These are phyloP conservation scores for Sordariomycetes sp. DNA, from an alignment of 2,329 filamentous ascomycete species.

Conservation along the genomic window DNA sequence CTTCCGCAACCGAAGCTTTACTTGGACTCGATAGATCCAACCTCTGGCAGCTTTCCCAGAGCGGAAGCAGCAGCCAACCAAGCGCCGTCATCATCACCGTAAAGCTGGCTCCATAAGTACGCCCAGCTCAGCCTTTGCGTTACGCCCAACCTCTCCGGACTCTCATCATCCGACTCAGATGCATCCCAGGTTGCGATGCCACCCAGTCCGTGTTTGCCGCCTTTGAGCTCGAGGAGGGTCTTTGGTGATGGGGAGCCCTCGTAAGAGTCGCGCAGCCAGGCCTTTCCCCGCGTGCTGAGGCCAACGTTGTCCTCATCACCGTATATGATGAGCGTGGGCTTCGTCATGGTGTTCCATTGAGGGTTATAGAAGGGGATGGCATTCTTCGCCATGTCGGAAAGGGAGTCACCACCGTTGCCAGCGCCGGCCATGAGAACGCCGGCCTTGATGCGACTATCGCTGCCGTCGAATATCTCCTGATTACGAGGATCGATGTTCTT, in stretches of 20 bases:
- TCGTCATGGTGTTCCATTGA: slow-evolving; percentile 13
- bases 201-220: slow-evolving; percentile 14
- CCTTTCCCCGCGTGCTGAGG: slow-evolving; percentile 10
- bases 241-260: slow-evolving; percentile 9
- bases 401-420: slow-evolving; percentile 8
- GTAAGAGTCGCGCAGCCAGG: slow-evolving; percentile 15
- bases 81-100: slow-evolving; percentile 7
- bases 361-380: slow-evolving; percentile 10
- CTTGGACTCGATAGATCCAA: too few relatives aligned
- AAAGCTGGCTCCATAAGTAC: slow-evolving; percentile 13
- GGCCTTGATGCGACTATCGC: slow-evolving; percentile 13
- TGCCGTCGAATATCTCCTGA: slow-evolving; percentile 5
- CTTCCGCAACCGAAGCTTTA: too few relatives aligned
- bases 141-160: slow-evolving; percentile 10
- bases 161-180: slow-evolving; percentile 13
- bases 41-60: too few relatives aligned
- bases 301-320: slow-evolving; percentile 13
- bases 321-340: slow-evolving; percentile 13
- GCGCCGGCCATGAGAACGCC: slow-evolving; percentile 12
- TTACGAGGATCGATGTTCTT: slow-evolving; percentile 12
- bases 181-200: slow-evolving; percentile 16
- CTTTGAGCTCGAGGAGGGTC: slow-evolving; percentile 9
- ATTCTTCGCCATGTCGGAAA: slow-evolving; percentile 6
- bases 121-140: slow-evolving; percentile 15
- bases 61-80: slow-evolving; percentile 10